Evolutionary conservation across 208 protist species (phyloP), one percentile per base, ranked within the genome.

Genomic region (Acanthamoeba castellanii): DNA sequence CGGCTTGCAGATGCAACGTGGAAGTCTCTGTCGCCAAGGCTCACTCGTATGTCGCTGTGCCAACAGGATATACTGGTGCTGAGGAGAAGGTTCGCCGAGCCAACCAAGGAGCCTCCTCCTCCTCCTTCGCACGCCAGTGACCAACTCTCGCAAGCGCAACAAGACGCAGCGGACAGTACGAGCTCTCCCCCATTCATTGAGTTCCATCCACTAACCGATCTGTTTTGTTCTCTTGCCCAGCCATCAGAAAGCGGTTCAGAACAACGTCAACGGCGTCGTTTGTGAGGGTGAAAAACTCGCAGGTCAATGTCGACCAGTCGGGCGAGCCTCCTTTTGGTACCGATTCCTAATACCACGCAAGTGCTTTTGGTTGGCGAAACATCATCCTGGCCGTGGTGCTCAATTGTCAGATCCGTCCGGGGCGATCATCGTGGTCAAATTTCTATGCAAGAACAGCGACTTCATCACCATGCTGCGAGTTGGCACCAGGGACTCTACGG

Each of bases 391-490:
- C 20, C 8, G 22, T 70, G n/a, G 32, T 74, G 68, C 68, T 66
- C 59, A 66, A 27, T 6, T n/a, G n/a, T 0, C 16, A 84, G 76
- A 84, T 55, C 76, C 76, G 6, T 0, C 76, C 13, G 78, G 78
- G 1, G 9, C 47, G 8, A 37, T 87, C 9, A 61, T 61, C 7
- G 78, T 74, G 13, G 57, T 92, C 34, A 92, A 92, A 30, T 42
- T 92, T 8, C 6, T 90, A n/a, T 70, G 52, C 84, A 90, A 42
- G 27, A 55, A 45, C 32, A 74, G 27, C 32, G 61, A 92, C 57
- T 92, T 74, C 42, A 76, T 42, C 85, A 70, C 85, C 22, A 68
- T 66, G 82, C 16, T 89, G 50, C 22, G 55, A 30, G 82, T 59
- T 32, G 32, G 82, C 27, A 42, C 52, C 16, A 89, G 32, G 55